These are phyloP conservation scores for Fomitiporia mediterranea DNA, from an alignment of 1,284 basidiomycete species.

Conservation along the genomic window DNA sequence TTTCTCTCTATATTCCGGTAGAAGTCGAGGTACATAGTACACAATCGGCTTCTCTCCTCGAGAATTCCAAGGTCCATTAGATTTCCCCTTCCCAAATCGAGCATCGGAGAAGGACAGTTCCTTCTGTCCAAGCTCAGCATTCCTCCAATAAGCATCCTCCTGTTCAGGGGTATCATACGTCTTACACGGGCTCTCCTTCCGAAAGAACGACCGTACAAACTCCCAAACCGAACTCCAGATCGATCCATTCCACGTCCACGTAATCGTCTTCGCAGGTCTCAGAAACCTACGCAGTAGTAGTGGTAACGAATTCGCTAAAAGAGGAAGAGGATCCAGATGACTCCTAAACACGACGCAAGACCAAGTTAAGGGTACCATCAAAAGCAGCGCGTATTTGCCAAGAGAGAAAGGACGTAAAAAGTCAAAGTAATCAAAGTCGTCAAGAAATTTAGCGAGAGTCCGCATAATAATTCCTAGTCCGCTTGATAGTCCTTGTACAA, in stretches of 20 bases:
- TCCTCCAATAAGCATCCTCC: slow-evolving; percentile 10
- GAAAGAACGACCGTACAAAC: not conserved
- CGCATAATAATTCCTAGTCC: too few relatives aligned
- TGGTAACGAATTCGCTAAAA: not conserved
- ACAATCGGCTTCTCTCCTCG: slow-evolving; percentile 1
- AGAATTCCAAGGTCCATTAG: not conserved
- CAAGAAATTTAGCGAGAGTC: too few relatives aligned
- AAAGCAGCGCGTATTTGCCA: too few relatives aligned
- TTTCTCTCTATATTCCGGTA: slow-evolving; percentile 11
- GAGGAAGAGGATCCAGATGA: not conserved
- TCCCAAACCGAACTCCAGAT: not conserved
- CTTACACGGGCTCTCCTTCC: not conserved
- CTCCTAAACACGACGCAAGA: not conserved
- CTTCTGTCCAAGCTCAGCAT: slow-evolving; percentile 1
- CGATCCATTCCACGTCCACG: too few relatives aligned
- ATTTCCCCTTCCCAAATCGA: not conserved
- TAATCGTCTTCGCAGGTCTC: too few relatives aligned
- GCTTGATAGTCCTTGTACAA: too few relatives aligned
- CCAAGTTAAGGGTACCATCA: too few relatives aligned
- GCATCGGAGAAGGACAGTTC: slow-evolving; percentile 11
- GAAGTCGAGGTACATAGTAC: slow-evolving; percentile 15
- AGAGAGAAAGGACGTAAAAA: too few relatives aligned
- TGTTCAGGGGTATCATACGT: slow-evolving; percentile 9
- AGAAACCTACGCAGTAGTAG: not conserved
- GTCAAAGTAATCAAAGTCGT: too few relatives aligned